These are phyloP conservation scores for Ganoderma lucidum DNA, from an alignment of 1,284 basidiomycete genomes.

Conservation along the genomic window DNA sequence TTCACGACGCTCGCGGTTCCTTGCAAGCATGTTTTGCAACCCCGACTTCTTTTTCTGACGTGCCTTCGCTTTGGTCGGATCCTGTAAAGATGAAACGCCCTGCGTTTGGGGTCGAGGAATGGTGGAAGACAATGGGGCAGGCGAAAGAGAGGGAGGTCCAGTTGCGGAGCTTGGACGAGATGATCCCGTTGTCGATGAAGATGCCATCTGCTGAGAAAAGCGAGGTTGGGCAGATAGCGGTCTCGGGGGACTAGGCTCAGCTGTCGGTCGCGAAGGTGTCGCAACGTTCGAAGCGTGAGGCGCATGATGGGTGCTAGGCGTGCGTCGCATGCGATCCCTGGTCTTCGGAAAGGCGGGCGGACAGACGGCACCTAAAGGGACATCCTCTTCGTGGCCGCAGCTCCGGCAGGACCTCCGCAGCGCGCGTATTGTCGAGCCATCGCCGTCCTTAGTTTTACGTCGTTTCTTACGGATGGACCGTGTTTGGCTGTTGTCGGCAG, in stretches of 20 bases:
- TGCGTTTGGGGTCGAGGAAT: constrained; percentile 4
- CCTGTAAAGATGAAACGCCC: background rate
- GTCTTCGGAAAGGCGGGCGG: constrained; percentile 28
- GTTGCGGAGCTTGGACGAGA: constrained; percentile 23
- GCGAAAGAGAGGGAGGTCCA: background rate
- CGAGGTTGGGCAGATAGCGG: constrained; percentile 21
- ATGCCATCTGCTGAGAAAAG: constrained; percentile 17
- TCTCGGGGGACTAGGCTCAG: constrained; percentile 10
- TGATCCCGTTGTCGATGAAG: constrained; percentile 21
- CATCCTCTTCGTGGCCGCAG: constrained; percentile 37
- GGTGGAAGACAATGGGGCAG: constrained; percentile 14
- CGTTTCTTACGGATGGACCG: constrained; percentile 35
- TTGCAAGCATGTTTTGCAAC: constrained; percentile 67
- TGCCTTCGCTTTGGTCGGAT: constrained; percentile 32
- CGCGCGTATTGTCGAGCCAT: constrained; percentile 21
- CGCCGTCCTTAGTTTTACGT: constrained; percentile 10
- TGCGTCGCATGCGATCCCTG: constrained; percentile 27
- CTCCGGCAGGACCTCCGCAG: constrained; percentile 37
- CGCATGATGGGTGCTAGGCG: constrained; percentile 11
- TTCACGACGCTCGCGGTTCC: constrained; percentile 60
- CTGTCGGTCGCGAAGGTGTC: constrained; percentile 3
- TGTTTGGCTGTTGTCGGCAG: constrained; percentile 40
- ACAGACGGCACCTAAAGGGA: constrained; percentile 27
- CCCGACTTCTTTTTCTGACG: constrained; percentile 55
- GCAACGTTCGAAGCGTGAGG: constrained; percentile 23